Evolutionary conservation across 2,329 filamentous ascomycete species (phyloP).

Genomic region (Phialocephala sp.): DNA sequence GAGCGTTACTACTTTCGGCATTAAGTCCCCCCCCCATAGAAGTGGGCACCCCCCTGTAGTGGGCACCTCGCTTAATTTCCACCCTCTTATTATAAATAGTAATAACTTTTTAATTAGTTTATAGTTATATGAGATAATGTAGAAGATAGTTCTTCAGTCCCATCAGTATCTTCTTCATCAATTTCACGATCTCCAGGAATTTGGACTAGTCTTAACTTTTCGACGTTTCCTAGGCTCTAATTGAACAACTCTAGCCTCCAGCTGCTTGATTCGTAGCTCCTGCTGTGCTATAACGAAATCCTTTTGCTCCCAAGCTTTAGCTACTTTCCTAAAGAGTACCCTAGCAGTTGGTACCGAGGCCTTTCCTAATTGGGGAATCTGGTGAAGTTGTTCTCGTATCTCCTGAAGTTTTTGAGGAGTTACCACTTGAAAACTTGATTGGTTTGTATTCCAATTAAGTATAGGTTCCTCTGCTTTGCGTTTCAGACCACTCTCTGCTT

Average conservation of each 20-base stretch:
- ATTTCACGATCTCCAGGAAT: conserved; percentile 7
- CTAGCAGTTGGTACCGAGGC: no score
- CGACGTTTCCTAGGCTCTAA: conserved; percentile 4
- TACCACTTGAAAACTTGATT: no score
- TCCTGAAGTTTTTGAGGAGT: no score
- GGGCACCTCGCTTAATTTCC: background rate
- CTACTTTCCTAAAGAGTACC: no score
- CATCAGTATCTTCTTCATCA: background rate
- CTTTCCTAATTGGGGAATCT: no score
- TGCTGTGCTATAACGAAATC: background rate
- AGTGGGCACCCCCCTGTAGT: background rate
- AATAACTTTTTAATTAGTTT: background rate
- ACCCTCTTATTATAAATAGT: background rate
- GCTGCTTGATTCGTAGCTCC: no score
- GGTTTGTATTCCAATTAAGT: no score
- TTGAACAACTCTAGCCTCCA: background rate
- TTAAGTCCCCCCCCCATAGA: no score
- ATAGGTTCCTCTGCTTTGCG: background rate
- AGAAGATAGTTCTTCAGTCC: background rate
- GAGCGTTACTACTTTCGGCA: no score
- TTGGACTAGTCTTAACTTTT: conserved; percentile 7
- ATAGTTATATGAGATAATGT: no score
- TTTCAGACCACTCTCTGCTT: background rate
- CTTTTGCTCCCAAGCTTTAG: background rate
- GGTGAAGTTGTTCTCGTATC: no score